Percentiles rank a stretch among this genome's conserved stretches.
Evolutionary conservation across 805 yeast genomes (phyloP).

Genomic region (Candida jianshihensis): DNA sequence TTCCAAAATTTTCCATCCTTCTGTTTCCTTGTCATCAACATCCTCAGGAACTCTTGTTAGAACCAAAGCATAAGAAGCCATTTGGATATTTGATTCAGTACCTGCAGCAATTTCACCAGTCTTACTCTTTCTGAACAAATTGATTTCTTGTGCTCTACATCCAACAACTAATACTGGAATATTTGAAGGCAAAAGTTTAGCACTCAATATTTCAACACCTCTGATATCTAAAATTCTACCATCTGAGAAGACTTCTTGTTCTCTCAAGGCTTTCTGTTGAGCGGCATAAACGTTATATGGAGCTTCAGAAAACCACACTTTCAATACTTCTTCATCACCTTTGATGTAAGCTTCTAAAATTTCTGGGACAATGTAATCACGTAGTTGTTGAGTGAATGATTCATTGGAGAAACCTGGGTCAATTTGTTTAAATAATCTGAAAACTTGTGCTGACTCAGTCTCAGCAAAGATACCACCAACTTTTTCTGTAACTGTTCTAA

Average conservation of each 20-base stretch:
- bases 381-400: slow-evolving; percentile 70
- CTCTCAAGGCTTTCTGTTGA: slow-evolving; percentile 84
- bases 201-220: slow-evolving; percentile 86
- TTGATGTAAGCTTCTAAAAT: slow-evolving; percentile 89
- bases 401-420: slow-evolving; percentile 85
- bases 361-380: slow-evolving; percentile 93
- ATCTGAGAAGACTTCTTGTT: slow-evolving; percentile 87
- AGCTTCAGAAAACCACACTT: slow-evolving; percentile 93
- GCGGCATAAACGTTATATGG: slow-evolving; percentile 94
- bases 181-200: slow-evolving; percentile 83
- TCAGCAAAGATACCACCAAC: slow-evolving; percentile 80
- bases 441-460: slow-evolving; percentile 93
- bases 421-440: slow-evolving; percentile 75
- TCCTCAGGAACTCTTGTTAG: slow-evolving; percentile 90
- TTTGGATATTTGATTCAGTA: slow-evolving; percentile 83
- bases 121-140: slow-evolving; percentile 79
- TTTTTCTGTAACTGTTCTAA: slow-evolving; percentile 76
- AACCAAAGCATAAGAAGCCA: slow-evolving; percentile 95
- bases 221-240: slow-evolving; percentile 89
- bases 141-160: slow-evolving; percentile 95
- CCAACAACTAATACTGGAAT: slow-evolving; percentile 89
- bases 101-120: slow-evolving; percentile 96
- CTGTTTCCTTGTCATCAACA: slow-evolving; percentile 82
- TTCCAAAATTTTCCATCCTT: slow-evolving; percentile 95
- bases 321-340: slow-evolving; percentile 78